These are phyloP conservation scores for Populus hybrid DNA, from an alignment of 441 rosid species.

Conservation along the genomic window DNA sequence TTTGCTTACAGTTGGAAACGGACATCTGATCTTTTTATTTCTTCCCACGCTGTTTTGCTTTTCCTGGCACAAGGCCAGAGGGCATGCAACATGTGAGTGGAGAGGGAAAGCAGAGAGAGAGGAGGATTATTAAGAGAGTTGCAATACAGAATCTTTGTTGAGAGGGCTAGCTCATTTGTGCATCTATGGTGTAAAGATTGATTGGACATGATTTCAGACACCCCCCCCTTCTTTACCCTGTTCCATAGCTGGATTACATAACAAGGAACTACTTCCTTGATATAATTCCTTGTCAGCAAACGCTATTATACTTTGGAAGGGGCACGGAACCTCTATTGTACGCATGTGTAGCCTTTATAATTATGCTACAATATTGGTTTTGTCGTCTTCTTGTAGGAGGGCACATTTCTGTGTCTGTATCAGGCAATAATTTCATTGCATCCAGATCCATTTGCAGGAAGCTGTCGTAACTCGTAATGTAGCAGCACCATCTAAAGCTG, in stretches of 20 bases:
- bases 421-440: not conserved
- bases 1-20: conserved; percentile 8
- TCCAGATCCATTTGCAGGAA: not conserved
- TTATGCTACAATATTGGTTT: no score
- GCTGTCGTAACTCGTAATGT: not conserved
- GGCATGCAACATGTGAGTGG: conserved; percentile 9
- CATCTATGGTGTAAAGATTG: not conserved
- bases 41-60: conserved; percentile 4
- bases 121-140: conserved; percentile 4
- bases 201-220: not conserved
- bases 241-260: not conserved
- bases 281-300: not conserved
- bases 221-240: not conserved
- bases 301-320: not conserved
- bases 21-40: not conserved
- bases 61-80: conserved; percentile 6
- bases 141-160: not conserved
- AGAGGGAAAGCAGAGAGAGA: not conserved
- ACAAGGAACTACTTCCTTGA: not conserved
- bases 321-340: not conserved
- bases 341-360: not conserved
- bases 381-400: no score
- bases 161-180: not conserved
- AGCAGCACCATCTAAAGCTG: not conserved
- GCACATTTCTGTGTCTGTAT: no score